Percentiles rank a stretch among this genome's conserved stretches.
phyloP scores from a whole-genome alignment of 2,329 filamentous ascomycete species.

The Microcyclospora pomicola region DNA sequence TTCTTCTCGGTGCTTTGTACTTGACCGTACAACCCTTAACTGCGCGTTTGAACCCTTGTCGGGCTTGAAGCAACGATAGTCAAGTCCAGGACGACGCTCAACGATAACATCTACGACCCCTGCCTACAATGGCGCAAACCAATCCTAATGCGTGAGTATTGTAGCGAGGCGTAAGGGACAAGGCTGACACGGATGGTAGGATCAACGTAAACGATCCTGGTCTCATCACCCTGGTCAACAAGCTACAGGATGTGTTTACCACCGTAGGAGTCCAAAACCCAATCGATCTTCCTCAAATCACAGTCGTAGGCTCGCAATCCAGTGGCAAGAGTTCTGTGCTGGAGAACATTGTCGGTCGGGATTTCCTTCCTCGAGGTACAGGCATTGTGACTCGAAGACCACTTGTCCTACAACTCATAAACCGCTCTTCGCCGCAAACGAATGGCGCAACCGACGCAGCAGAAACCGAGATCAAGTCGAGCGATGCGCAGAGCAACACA shows the following conservation, averaged over 20 bases:
- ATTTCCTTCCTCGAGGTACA: constrained; percentile 93
- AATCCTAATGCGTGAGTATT: constrained; percentile 11
- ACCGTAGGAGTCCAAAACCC: constrained; percentile 98
- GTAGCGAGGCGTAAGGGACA: neutral
- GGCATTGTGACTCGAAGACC: constrained; percentile 95
- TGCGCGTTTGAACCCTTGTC: no score
- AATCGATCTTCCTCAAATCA: constrained; percentile 96
- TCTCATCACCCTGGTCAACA: constrained; percentile 81
- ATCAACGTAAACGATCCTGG: constrained; percentile 60
- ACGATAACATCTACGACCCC: no score
- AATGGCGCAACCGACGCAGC: constrained; percentile 74
- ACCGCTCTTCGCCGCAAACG: constrained; percentile 53
- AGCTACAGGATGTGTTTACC: constrained; percentile 97
- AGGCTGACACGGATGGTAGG: constrained; percentile 25
- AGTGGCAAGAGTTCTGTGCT: constrained; percentile 98
- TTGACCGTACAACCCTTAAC: no score
- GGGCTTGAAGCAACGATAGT: no score
- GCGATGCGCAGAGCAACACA: constrained; percentile 75
- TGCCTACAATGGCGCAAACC: constrained; percentile 13
- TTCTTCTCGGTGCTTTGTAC: no score
- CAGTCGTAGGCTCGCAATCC: constrained; percentile 94
- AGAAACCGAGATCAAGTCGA: constrained; percentile 44
- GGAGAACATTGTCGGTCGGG: constrained; percentile 96
- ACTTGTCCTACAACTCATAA: constrained; percentile 95
- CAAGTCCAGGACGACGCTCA: no score